These are phyloP conservation scores for Tanacetum coccineum DNA, from an alignment of 129 eudicot genomes.

Conservation along the genomic window DNA sequence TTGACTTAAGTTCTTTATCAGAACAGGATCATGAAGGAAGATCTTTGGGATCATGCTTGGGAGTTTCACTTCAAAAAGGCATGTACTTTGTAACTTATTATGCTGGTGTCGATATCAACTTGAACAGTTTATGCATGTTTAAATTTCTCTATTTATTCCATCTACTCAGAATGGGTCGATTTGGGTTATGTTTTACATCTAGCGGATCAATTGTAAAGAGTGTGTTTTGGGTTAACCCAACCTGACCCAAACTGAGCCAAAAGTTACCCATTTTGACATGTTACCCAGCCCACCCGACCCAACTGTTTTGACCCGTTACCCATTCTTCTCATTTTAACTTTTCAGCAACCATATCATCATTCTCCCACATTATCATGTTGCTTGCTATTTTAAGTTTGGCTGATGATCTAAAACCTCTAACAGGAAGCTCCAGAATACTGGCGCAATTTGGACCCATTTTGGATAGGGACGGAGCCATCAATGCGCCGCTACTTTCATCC, in stretches of 20 bases:
- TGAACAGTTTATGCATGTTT: not conserved
- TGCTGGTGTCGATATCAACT: not conserved
- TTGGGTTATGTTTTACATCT: not conserved
- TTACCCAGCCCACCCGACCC: not conserved
- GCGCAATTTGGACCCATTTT: slow-evolving; percentile 68
- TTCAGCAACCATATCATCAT: too few species aligned
- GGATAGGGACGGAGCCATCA: slow-evolving; percentile 41
- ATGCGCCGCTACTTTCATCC: slow-evolving; percentile 75
- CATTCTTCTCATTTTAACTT: not conserved
- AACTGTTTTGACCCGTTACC: not conserved
- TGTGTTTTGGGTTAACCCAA: too few species aligned
- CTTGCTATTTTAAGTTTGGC: not conserved
- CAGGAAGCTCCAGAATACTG: slow-evolving; percentile 68
- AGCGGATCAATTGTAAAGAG: too few species aligned
- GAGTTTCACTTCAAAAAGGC: slow-evolving; percentile 76
- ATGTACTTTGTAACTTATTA: not conserved
- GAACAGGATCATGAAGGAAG: slow-evolving; percentile 65
- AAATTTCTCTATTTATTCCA: not conserved
- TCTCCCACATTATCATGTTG: not conserved
- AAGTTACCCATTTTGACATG: too few species aligned
- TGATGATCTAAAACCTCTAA: not conserved
- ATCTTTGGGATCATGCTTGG: slow-evolving; percentile 89
- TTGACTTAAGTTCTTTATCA: slow-evolving; percentile 25
- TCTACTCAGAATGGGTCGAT: not conserved
- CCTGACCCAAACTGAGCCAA: too few species aligned